Evolutionary conservation across 106 monocot species (phyloP).

Genomic region (Phalaenopsis aphrodite): DNA sequence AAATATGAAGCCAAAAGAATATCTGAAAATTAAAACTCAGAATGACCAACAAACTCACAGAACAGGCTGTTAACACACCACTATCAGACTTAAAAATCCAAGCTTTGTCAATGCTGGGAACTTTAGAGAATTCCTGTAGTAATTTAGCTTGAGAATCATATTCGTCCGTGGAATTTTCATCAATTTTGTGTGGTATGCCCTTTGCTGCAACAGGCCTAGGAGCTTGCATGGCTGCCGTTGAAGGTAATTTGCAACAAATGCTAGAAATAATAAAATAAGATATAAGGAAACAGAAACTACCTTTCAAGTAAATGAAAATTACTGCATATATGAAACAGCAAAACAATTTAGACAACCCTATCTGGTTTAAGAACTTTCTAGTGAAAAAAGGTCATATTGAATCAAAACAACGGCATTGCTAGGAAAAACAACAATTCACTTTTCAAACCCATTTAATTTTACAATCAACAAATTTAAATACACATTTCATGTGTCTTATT

Average conservation of each 20-base stretch:
- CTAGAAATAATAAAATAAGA: background rate
- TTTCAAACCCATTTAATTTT: background rate
- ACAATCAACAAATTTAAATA: background rate
- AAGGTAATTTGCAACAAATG: background rate
- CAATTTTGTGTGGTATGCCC: constrained; percentile 37
- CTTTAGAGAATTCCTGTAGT: constrained; percentile 68
- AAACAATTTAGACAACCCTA: background rate
- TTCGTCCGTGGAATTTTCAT: constrained; percentile 38
- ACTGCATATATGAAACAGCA: background rate
- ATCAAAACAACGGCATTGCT: background rate
- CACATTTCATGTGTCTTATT: background rate
- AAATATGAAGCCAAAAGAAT: background rate
- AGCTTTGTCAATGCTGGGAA: constrained; percentile 64
- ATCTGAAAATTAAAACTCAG: background rate
- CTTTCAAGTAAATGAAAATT: background rate
- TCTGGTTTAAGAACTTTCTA: background rate
- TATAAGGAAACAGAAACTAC: constrained; percentile 4
- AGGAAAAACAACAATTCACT: background rate
- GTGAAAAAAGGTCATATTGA: background rate
- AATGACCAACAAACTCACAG: background rate
- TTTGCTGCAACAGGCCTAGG: constrained; percentile 22
- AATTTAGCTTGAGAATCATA: constrained; percentile 68
- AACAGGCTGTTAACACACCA: constrained; percentile 30
- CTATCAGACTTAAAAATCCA: constrained; percentile 72
- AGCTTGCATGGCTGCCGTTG: constrained; percentile 29